Conservation (phyloP, 495 filamentous ascomycete species). For the Rostrohypoxylon terebratum region DNA sequence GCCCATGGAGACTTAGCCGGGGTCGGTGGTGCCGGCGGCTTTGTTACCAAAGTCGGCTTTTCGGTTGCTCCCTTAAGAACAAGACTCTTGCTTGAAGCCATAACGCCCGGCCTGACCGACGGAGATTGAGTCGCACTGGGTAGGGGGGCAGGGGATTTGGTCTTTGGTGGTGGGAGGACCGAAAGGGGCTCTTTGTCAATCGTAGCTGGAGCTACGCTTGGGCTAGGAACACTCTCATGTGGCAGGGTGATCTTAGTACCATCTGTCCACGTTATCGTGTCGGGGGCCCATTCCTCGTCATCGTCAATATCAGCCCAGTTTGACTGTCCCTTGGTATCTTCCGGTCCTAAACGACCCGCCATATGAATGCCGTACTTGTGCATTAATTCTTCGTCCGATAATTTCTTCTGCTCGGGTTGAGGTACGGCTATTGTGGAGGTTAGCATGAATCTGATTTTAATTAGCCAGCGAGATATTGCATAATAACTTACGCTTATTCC, state of each 20-base stretch:
- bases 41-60: conserved; percentile 81
- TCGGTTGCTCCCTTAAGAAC: conserved; percentile 76
- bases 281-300: conserved; percentile 97
- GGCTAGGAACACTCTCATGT: conserved; percentile 62
- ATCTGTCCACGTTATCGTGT: conserved; percentile 96
- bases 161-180: conserved; percentile 48
- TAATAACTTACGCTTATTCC: conserved; percentile 84
- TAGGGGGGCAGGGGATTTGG: conserved; percentile 54
- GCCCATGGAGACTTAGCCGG: conserved; percentile 94
- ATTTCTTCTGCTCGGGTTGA: conserved; percentile 85
- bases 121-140: conserved; percentile 51
- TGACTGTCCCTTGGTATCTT: conserved; percentile 81
- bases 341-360: conserved; percentile 87
- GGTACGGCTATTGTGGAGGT: conserved; percentile 69
- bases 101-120: conserved; percentile 55
- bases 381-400: conserved; percentile 94
- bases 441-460: conserved; percentile 24
- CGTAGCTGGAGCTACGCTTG: conserved; percentile 50
- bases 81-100: conserved; percentile 63
- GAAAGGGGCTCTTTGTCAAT: conserved; percentile 31
- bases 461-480: conserved; percentile 3
- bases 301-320: conserved; percentile 99
- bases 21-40: conserved; percentile 75
- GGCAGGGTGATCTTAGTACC: conserved; percentile 90
- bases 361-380: conserved; percentile 95